Conservation (phyloP, 2,329 filamentous ascomycete species). For the Byssothecium circinans region DNA sequence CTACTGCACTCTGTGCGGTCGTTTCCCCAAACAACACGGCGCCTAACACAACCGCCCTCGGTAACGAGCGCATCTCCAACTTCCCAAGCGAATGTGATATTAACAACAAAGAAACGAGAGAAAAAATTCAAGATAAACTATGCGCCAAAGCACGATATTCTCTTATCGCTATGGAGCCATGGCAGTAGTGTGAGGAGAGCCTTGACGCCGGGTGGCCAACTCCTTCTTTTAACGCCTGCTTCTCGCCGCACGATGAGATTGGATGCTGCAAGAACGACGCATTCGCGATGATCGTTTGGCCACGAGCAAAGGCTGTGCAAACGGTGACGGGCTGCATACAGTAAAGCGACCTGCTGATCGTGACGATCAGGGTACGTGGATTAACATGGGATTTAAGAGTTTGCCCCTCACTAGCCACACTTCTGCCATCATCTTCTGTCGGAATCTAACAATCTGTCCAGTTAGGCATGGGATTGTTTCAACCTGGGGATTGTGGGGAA, state of each 20-base stretch:
- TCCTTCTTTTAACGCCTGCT: constrained; percentile 4
- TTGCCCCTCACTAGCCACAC: constrained; percentile 37
- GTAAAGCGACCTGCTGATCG: constrained; percentile 9
- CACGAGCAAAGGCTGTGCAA: constrained; percentile 20
- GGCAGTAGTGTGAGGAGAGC: not conserved
- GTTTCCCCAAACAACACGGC: constrained; percentile 14
- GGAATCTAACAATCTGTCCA: constrained; percentile 15
- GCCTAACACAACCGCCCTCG: constrained; percentile 14
- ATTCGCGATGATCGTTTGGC: constrained; percentile 6
- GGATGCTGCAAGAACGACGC: constrained; percentile 1
- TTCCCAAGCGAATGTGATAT: constrained; percentile 18
- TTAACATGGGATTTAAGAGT: constrained; percentile 14
- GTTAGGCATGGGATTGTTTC: not conserved
- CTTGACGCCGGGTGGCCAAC: not conserved
- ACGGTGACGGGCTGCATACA: constrained; percentile 15
- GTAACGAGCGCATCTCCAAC: constrained; percentile 29
- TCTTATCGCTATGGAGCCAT: constrained; percentile 16
- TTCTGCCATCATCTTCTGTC: too few species aligned
- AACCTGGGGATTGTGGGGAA: not conserved
- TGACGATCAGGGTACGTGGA: constrained; percentile 30
- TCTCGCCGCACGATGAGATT: not conserved
- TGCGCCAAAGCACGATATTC: constrained; percentile 2
- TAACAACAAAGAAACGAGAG: constrained; percentile 10
- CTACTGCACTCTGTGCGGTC: constrained; percentile 11
- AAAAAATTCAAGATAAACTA: constrained; percentile 1